These are phyloP conservation scores for Fusarium temperatum DNA, from an alignment of 2,329 filamentous ascomycete genomes.

Conservation along the genomic window DNA sequence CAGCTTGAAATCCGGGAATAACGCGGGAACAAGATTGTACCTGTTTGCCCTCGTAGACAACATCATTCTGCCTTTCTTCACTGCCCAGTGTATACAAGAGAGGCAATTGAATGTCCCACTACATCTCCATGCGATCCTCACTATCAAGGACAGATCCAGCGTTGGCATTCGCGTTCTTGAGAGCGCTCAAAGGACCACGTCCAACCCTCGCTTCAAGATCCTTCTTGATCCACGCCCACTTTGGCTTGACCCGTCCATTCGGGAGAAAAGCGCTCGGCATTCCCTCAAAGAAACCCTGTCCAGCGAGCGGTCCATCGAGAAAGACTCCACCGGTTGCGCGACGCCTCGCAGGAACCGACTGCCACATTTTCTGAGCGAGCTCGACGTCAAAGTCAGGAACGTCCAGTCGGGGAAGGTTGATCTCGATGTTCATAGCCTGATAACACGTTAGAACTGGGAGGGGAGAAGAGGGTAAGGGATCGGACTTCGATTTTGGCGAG, in stretches of 20 bases:
- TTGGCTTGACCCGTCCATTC: slow-evolving; percentile 10
- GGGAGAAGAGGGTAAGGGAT: fast-evolving
- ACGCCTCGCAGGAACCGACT: slow-evolving; percentile 8
- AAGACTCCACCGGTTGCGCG: slow-evolving; percentile 8
- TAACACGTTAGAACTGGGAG: fast-evolving
- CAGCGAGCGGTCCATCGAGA: slow-evolving; percentile 2
- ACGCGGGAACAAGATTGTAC: fast-evolving
- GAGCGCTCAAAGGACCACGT: neutral
- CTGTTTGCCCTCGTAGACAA: neutral
- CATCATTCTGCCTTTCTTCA: neutral
- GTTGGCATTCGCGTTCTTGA: neutral
- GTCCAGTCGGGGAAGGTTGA: neutral
- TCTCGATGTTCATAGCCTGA: neutral
- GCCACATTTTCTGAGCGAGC: slow-evolving; percentile 12
- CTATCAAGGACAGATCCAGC: neutral
- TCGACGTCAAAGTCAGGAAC: neutral
- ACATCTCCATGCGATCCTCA: neutral
- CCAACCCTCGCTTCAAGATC: neutral
- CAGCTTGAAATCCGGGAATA: neutral
- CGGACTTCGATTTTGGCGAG: slow-evolving; percentile 4
- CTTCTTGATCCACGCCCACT: slow-evolving; percentile 11
- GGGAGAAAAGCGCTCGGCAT: neutral
- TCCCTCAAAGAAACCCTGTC: neutral
- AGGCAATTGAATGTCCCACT: fast-evolving
- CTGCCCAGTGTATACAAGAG: neutral